A percentile compares a stretch with the other conserved stretches of the same genome.
Evolutionary conservation across 2,329 filamentous ascomycete genomes (phyloP).

Genomic region (Akanthomyces dipterigenus): DNA sequence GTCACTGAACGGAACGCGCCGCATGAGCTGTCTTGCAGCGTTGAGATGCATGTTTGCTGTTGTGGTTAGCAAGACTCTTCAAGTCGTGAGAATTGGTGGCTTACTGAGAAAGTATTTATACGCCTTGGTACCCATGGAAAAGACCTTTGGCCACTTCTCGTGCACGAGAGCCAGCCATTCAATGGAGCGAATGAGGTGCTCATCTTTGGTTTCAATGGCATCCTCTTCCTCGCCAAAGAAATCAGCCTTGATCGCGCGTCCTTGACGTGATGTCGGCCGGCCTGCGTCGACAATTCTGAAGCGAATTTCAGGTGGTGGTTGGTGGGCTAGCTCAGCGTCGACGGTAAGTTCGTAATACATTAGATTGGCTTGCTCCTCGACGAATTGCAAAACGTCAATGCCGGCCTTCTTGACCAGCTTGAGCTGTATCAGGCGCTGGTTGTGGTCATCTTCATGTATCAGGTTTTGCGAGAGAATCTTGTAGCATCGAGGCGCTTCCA

Average conservation of each 20-base stretch:
- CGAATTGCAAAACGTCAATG: constrained; percentile 65
- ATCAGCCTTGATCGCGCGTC: constrained; percentile 60
- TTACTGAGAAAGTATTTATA: constrained; percentile 80
- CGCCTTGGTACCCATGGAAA: constrained; percentile 61
- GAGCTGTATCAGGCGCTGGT: constrained; percentile 62
- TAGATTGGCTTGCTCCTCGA: constrained; percentile 58
- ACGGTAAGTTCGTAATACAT: constrained; percentile 43
- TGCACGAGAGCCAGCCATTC: constrained; percentile 79
- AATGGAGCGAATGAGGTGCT: constrained; percentile 66
- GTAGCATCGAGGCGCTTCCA: constrained; percentile 58
- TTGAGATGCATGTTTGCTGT: constrained; percentile 44
- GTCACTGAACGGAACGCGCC: constrained; percentile 42
- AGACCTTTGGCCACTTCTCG: constrained; percentile 64
- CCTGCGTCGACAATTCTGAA: constrained; percentile 46
- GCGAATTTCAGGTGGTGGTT: constrained; percentile 33
- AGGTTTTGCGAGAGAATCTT: constrained; percentile 70
- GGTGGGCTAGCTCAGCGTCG: constrained; percentile 4
- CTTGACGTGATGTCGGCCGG: constrained; percentile 29
- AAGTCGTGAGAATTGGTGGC: constrained; percentile 28
- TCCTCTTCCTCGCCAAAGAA: constrained; percentile 61
- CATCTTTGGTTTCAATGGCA: constrained; percentile 53
- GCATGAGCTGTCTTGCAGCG: constrained; percentile 47
- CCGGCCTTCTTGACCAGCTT: constrained; percentile 67
- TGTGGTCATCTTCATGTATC: constrained; percentile 60
- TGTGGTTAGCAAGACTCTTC: constrained; percentile 3